These are phyloP conservation scores for Dianthus caryophyllus DNA, from an alignment of 148 eudicot species.

Conservation along the genomic window DNA sequence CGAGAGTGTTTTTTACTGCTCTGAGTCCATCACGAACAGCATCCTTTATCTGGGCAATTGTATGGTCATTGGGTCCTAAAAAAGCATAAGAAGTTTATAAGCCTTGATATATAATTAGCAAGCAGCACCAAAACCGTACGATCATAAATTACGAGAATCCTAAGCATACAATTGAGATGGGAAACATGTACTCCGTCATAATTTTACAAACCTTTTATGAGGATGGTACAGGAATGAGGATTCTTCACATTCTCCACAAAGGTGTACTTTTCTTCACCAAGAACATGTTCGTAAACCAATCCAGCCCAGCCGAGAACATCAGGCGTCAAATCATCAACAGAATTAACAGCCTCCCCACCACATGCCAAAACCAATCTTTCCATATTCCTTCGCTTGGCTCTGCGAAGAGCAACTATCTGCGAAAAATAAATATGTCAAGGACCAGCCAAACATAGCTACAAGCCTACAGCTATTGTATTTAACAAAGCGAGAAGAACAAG, in stretches of 20 bases:
- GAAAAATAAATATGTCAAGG: slow-evolving; percentile 11
- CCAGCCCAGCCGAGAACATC: slow-evolving; percentile 99
- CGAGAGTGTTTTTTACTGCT: slow-evolving; percentile 87
- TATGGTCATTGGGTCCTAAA: slow-evolving; percentile 96
- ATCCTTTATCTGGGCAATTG: slow-evolving; percentile 98
- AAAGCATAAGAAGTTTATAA: neutral
- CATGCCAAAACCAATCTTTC: slow-evolving; percentile 95
- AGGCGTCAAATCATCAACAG: slow-evolving; percentile 85
- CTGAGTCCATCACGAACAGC: slow-evolving; percentile 98
- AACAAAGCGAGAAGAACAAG: neutral
- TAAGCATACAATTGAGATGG: neutral
- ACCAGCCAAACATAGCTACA: neutral
- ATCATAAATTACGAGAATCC: neutral
- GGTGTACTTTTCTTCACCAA: slow-evolving; percentile 95
- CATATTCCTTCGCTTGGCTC: slow-evolving; percentile 97
- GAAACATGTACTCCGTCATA: neutral
- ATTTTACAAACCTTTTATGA: slow-evolving; percentile 67
- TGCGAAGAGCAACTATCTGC: slow-evolving; percentile 81
- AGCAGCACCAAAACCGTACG: neutral
- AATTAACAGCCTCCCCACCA: slow-evolving; percentile 94
- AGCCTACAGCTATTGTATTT: neutral
- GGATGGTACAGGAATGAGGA: slow-evolving; percentile 90
- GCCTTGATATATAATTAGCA: neutral
- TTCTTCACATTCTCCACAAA: slow-evolving; percentile 94
- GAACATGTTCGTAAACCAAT: slow-evolving; percentile 88